These are phyloP conservation scores for Globisporangium carolinianum DNA, from an alignment of 352 stramenopile genomes.

Conservation along the genomic window DNA sequence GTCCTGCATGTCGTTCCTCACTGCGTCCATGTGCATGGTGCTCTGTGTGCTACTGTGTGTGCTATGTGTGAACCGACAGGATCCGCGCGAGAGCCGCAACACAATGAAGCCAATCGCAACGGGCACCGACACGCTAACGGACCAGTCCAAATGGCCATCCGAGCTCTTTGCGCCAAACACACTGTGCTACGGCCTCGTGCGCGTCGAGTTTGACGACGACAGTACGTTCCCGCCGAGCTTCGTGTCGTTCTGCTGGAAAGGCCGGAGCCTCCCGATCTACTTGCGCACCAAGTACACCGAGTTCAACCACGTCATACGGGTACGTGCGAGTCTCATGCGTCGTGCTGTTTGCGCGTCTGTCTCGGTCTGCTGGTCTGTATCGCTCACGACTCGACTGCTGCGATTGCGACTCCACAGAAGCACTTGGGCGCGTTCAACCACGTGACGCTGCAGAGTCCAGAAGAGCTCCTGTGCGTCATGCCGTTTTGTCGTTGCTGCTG, in stretches of 20 bases:
- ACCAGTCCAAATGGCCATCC: constrained; percentile 60
- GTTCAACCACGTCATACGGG: constrained; percentile 85
- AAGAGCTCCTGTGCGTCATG: constrained; percentile 63
- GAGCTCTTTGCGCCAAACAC: constrained; percentile 74
- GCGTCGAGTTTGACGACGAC: constrained; percentile 61
- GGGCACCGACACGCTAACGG: constrained; percentile 58
- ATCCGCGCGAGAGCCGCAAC: constrained; percentile 72
- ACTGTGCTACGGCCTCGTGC: constrained; percentile 78
- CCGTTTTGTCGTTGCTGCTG: neutral
- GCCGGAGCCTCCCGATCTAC: constrained; percentile 77
- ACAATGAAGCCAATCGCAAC: constrained; percentile 69
- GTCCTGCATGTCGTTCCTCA: neutral
- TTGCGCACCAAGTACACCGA: constrained; percentile 83
- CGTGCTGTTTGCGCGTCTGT: too few species aligned
- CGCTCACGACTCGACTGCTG: constrained; percentile 2
- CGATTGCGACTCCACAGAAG: constrained; percentile 37
- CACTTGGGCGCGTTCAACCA: constrained; percentile 73
- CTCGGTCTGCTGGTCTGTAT: too few species aligned
- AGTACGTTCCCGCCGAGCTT: constrained; percentile 60
- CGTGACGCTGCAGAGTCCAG: constrained; percentile 60
- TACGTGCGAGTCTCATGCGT: constrained; percentile 14
- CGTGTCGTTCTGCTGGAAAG: constrained; percentile 87
- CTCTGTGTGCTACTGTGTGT: neutral
- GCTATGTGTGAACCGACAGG: constrained; percentile 23
- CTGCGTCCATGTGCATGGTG: neutral